Evolutionary conservation across 2,329 filamentous ascomycete genomes (phyloP).

Genomic region (Trichoderma lentiforme): DNA sequence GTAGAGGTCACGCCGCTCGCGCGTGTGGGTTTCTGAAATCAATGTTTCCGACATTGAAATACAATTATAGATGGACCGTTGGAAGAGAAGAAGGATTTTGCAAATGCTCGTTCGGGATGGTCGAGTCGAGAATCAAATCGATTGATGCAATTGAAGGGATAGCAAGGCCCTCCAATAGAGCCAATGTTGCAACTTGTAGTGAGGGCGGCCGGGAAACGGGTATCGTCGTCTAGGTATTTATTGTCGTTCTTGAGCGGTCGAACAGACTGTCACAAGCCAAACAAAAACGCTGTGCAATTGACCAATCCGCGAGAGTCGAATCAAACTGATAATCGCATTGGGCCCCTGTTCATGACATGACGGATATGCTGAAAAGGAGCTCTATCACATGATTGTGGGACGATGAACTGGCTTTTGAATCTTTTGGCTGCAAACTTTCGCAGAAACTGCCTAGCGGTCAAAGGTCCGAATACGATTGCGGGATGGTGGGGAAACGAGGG

Average conservation of each 20-base stretch:
- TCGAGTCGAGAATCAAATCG: not conserved
- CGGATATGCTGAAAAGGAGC: constrained; percentile 7
- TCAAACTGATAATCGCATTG: not conserved
- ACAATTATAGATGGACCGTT: not conserved
- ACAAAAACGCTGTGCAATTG: not conserved
- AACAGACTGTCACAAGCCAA: not conserved
- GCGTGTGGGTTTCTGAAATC: constrained; percentile 27
- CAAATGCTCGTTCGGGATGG: not conserved
- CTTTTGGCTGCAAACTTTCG: not conserved
- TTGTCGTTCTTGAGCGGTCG: not conserved
- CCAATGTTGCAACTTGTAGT: not conserved
- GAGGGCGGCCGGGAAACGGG: not conserved
- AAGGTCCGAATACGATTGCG: constrained; percentile 17
- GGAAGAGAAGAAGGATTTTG: too few relatives aligned
- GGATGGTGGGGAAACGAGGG: constrained; percentile 5
- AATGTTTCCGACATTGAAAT: constrained; percentile 14
- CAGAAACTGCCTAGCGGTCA: constrained; percentile 14
- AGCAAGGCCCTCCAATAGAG: not conserved
- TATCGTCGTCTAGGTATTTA: constrained; percentile 5
- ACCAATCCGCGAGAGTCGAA: not conserved
- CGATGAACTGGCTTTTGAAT: constrained; percentile 3
- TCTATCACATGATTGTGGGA: constrained; percentile 21
- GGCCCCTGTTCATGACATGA: constrained; percentile 17
- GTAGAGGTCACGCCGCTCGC: constrained; percentile 47
- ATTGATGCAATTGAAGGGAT: not conserved